Conservation (phyloP, 441 rosid species). For the Aquilaria agallochum region DNA sequence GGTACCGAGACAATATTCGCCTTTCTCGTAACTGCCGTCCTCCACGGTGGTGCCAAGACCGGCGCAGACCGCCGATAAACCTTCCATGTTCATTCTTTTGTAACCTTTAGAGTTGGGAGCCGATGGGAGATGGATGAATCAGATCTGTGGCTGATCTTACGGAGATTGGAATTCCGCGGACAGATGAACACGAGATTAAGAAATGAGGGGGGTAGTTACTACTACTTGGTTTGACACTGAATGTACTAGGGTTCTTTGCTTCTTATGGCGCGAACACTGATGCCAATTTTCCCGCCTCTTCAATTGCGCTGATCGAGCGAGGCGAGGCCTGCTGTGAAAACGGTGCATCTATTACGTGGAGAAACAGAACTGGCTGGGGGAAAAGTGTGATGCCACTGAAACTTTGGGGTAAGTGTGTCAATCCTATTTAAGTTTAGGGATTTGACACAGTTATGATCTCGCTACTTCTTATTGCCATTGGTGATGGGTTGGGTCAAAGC, state of each 20-base stretch:
- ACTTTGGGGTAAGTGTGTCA: no score
- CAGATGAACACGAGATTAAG: neutral
- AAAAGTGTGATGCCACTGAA: no score
- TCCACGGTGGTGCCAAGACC: slow-evolving; percentile 64
- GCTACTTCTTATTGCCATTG: no score
- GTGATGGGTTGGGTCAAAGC: no score
- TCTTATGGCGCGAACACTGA: slow-evolving; percentile 39
- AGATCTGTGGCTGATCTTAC: slow-evolving; percentile 14
- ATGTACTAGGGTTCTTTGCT: slow-evolving; percentile 20
- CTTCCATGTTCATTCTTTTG: slow-evolving; percentile 48
- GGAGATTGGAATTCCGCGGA: neutral
- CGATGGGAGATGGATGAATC: no score
- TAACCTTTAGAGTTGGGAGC: no score
- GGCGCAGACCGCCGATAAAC: slow-evolving; percentile 66
- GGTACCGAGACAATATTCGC: slow-evolving; percentile 66
- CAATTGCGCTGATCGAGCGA: slow-evolving; percentile 2
- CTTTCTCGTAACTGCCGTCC: slow-evolving; percentile 63
- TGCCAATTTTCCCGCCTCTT: slow-evolving; percentile 54
- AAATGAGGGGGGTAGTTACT: neutral
- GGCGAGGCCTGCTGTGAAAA: neutral
- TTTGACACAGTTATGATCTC: no score
- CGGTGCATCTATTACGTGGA: slow-evolving; percentile 2
- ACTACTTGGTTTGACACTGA: slow-evolving; percentile 2
- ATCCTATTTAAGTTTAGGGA: no score
- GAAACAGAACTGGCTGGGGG: neutral